Evolutionary conservation across 805 yeast species (phyloP), one percentile per base, ranked within the genome.

Genomic region (Kuraishia floccosa): DNA sequence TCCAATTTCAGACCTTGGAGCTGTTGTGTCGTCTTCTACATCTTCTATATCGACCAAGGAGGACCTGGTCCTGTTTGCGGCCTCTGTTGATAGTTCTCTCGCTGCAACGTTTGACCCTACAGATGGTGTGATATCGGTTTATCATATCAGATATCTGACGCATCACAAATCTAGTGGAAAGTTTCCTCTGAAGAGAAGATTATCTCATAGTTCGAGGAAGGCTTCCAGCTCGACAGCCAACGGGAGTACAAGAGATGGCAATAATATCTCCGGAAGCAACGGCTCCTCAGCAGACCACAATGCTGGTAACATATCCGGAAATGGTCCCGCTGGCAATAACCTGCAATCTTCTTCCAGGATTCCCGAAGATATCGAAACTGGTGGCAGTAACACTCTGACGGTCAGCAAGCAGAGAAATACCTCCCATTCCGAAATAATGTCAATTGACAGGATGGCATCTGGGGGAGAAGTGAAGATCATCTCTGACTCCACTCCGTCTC

Each of bases 1-100:
- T 46, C 89, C 94, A 1, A 55, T 79, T 37, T 69, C 72, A 2
- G 91, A 83, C 4, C 63, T 82, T 34, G 85, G 94, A 2, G 57
- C 72, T 4, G 68, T 85, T 4, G 72, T 75, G 1, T 74, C 89
- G 0, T 72, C 85, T 0, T 73, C 86, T 2, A 75, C 80, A 0
- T 68, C 84, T 1, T 68, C 73, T 3, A 68, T 82, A 18, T 63
- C 81, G 0, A 50, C 69, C 2, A 55, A 59, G 29, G 91, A 81
- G 43, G 65, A 63, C 31, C 47, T 81, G 19, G 44, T 77, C 17
- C 52, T 60, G 24, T 77, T 76, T 43, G 86, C 85, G 0, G 35
- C 39, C 4, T 34, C 46, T 3, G 50, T 65, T 10, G 37, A 50
- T 1, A 54, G 58, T 9, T 52, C 65, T 0, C 52, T 79, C 11